Conservation (phyloP, 345 rosid species). For the Kandelia obovata region DNA sequence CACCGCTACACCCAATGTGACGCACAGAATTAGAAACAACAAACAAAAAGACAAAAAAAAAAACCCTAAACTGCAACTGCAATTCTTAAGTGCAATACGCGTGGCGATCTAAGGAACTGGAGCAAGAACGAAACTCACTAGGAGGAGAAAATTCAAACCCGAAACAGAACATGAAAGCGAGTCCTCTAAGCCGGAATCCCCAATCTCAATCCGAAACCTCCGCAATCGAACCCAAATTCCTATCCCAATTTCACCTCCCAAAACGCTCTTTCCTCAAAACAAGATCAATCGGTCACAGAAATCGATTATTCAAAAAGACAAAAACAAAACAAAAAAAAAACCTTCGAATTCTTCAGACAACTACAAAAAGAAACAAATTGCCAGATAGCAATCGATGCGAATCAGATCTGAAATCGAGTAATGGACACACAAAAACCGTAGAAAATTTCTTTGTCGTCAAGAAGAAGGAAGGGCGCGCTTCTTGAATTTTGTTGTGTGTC, state of each 20-base stretch:
- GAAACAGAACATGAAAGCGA: slow-evolving; percentile 46
- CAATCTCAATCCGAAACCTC: slow-evolving; percentile 4
- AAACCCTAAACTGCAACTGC: not conserved
- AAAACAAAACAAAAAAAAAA: too few species aligned
- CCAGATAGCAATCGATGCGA: not conserved
- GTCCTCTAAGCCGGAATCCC: slow-evolving; percentile 14
- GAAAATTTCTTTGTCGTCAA: not conserved
- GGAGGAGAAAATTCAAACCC: slow-evolving; percentile 47
- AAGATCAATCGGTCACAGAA: not conserved
- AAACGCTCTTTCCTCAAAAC: too few species aligned
- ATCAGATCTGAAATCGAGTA: not conserved
- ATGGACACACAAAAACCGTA: not conserved
- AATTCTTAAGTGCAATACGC: not conserved
- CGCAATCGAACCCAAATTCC: slow-evolving; percentile 5
- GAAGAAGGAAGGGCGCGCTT: not conserved
- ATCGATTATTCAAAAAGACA: too few species aligned
- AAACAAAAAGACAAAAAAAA: not conserved
- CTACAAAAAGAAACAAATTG: too few species aligned
- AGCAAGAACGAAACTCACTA: slow-evolving; percentile 40
- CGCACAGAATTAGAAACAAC: not conserved
- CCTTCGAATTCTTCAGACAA: too few species aligned
- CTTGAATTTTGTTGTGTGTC: slow-evolving; percentile 5
- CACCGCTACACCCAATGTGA: slow-evolving; percentile 35
- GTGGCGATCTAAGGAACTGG: not conserved
- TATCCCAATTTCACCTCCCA: not conserved